These are phyloP conservation scores for Linanthus parryae DNA, from an alignment of 148 eudicot genomes.

Conservation along the genomic window DNA sequence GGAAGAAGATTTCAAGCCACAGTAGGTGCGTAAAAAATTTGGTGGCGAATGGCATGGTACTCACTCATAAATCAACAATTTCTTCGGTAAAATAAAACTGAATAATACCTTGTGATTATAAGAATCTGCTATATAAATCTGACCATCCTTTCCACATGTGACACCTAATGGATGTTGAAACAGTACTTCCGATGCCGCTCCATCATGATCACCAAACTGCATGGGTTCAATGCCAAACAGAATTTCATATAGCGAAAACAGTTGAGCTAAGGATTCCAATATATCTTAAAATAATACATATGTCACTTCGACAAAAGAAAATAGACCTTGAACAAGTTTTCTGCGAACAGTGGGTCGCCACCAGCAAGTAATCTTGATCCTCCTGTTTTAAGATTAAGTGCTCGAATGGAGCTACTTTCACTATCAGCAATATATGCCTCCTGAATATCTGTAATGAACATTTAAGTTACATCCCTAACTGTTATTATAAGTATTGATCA, in stretches of 20 bases:
- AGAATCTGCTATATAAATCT: slow-evolving; percentile 85
- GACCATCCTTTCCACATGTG: slow-evolving; percentile 67
- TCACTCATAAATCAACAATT: no score
- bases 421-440: slow-evolving; percentile 92
- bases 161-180: slow-evolving; percentile 96
- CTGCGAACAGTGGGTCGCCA: slow-evolving; percentile 80
- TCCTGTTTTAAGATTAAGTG: slow-evolving; percentile 76
- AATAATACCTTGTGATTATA: slow-evolving; percentile 94
- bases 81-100: no score
- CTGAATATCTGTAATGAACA: slow-evolving; percentile 43
- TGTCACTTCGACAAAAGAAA: no score
- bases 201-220: slow-evolving; percentile 96
- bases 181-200: slow-evolving; percentile 85
- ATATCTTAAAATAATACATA: no score
- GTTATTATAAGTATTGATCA: no score
- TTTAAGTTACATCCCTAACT: not conserved
- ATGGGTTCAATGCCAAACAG: slow-evolving; percentile 14
- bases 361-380: slow-evolving; percentile 93
- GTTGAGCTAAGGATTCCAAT: no score
- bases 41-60: no score
- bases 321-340: slow-evolving; percentile 79
- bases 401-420: slow-evolving; percentile 96
- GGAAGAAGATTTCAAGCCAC: no score
- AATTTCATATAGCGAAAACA: no score
- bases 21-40: no score